phyloP scores from a whole-genome alignment of 1,139 yeast species.

The Lodderomyces pseudojiufengensis region DNA sequence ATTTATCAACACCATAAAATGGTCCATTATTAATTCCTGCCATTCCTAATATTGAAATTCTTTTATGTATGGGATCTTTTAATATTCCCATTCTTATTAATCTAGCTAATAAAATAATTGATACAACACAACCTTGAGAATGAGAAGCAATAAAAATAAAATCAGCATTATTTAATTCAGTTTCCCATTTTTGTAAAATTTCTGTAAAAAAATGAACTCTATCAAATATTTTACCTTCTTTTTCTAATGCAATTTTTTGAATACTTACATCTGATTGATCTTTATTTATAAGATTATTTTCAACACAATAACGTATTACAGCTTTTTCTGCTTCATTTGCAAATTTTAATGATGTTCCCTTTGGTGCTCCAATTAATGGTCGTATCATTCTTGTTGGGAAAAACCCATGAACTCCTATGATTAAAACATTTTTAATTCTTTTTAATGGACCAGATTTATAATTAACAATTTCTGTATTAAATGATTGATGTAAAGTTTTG shows the following conservation, averaged over 20 bases:
- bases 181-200: conserved; percentile 65
- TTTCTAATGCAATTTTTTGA: conserved; percentile 88
- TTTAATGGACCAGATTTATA: conserved; percentile 31
- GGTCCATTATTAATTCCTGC: conserved; percentile 96
- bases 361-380: conserved; percentile 86
- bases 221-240: conserved; percentile 85
- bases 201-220: conserved; percentile 79
- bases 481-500: conserved; percentile 10
- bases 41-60: conserved; percentile 81
- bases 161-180: conserved; percentile 73
- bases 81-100: conserved; percentile 70
- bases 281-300: conserved; percentile 41
- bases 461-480: conserved; percentile 25
- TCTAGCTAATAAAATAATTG: conserved; percentile 70
- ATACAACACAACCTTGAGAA: conserved; percentile 94
- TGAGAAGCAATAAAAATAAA: conserved; percentile 87
- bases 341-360: conserved; percentile 85
- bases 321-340: conserved; percentile 84
- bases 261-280: conserved; percentile 52
- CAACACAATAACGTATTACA: conserved; percentile 67
- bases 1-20: conserved; percentile 82
- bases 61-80: conserved; percentile 42
- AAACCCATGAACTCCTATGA: conserved; percentile 93
- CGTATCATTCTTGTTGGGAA: conserved; percentile 85
- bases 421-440: conserved; percentile 54